These are phyloP conservation scores for Plasmodium vivax DNA, from an alignment of 169 alveolate genomes.

Conservation along the genomic window DNA sequence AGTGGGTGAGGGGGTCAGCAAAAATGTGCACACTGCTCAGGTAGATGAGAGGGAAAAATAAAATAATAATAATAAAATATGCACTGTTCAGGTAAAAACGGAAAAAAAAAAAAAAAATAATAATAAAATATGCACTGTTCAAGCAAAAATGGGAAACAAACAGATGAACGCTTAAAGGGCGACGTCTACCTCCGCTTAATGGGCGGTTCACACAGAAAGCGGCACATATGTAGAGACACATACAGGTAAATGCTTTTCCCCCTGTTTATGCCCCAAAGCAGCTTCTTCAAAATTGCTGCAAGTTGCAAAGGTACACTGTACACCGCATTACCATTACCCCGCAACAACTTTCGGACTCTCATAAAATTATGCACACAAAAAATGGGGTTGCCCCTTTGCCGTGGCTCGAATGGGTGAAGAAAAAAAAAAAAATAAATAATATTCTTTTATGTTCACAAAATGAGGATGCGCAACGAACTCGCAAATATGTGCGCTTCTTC, in stretches of 20 bases:
- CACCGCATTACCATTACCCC: neutral
- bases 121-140: too few species aligned
- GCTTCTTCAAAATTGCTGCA: neutral
- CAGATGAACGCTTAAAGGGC: neutral
- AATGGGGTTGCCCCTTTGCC: neutral
- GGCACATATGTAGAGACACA: neutral
- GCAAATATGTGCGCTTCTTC: neutral
- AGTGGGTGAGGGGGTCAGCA: neutral
- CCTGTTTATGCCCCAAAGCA: neutral
- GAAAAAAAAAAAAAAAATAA: too few species aligned
- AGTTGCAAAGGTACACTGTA: neutral
- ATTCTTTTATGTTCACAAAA: neutral
- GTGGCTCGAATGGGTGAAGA: neutral
- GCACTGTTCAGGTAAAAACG: neutral
- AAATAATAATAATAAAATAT: neutral
- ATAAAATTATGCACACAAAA: neutral
- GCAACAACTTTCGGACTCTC: neutral
- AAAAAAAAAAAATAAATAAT: neutral
- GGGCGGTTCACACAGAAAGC: neutral
- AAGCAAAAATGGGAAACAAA: neutral
- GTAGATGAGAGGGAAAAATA: neutral
- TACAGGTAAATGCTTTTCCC: neutral
- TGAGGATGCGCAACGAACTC: neutral
- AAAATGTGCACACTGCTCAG: neutral
- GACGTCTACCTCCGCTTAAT: neutral